These are phyloP conservation scores for Xylariaceae sp. DNA, from an alignment of 2,329 filamentous ascomycete species.

Conservation along the genomic window DNA sequence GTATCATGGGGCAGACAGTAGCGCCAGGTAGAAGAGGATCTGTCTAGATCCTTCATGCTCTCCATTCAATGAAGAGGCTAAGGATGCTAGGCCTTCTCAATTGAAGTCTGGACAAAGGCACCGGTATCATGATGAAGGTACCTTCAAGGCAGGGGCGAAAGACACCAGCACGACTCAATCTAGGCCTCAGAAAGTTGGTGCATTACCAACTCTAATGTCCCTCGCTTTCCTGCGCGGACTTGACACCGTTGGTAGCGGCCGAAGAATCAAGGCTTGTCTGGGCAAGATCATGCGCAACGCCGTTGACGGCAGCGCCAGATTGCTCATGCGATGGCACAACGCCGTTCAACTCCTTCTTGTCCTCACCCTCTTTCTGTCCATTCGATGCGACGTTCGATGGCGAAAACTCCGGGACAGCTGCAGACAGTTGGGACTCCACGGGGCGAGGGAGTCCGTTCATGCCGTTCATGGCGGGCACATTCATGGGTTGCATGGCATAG, in stretches of 20 bases:
- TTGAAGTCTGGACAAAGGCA: background rate
- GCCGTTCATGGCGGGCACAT: constrained; percentile 20
- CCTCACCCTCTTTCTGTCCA: constrained; percentile 2
- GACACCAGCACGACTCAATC: background rate
- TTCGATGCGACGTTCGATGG: constrained; percentile 31
- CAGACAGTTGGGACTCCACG: constrained; percentile 51
- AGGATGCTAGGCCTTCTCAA: background rate
- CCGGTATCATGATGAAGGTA: background rate
- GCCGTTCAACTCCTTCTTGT: constrained; percentile 10
- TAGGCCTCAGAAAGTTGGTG: background rate
- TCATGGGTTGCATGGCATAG: constrained; percentile 24
- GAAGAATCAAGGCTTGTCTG: background rate
- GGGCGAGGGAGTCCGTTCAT: constrained; percentile 25
- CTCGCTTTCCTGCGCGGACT: constrained; percentile 3
- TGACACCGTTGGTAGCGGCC: constrained; percentile 11
- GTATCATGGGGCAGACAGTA: background rate
- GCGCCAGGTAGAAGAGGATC: background rate
- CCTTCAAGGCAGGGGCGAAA: background rate
- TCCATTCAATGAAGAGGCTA: background rate
- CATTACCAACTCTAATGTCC: constrained; percentile 2
- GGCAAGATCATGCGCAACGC: background rate
- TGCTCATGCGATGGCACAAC: constrained; percentile 5
- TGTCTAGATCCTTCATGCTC: background rate
- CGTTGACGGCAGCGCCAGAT: constrained; percentile 3
- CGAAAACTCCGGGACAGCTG: constrained; percentile 59